Evolutionary conservation across 768 basidiomycete genomes (phyloP).

Genomic region (Pisolithus albus): DNA sequence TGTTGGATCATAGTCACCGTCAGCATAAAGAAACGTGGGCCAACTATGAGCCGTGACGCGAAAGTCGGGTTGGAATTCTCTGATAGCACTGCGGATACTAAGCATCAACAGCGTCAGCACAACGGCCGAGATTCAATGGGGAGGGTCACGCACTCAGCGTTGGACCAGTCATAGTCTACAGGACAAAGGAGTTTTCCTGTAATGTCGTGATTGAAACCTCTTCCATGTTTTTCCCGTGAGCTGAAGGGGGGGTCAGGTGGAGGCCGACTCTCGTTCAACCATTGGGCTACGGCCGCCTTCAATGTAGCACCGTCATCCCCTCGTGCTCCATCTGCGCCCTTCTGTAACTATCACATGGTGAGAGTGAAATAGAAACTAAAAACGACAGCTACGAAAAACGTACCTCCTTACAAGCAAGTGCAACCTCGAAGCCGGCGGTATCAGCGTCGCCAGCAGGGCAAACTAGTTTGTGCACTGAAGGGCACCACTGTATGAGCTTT

Average conservation of each 20-base stretch:
- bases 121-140: neutral
- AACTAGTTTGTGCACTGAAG: too few relatives aligned
- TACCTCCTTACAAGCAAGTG: too few relatives aligned
- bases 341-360: conserved; percentile 4
- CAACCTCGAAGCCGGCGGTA: too few relatives aligned
- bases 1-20: neutral
- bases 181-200: conserved; percentile 9
- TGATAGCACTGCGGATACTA: neutral
- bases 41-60: conserved; percentile 4
- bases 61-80: neutral
- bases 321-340: conserved; percentile 8
- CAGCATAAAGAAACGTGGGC: conserved; percentile 4
- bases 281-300: conserved; percentile 1
- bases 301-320: conserved; percentile 7
- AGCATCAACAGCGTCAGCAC: neutral
- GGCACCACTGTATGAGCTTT: too few relatives aligned
- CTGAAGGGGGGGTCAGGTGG: neutral
- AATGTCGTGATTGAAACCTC: conserved; percentile 4
- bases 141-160: neutral
- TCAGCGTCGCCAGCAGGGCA: too few relatives aligned
- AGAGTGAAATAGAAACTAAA: too few relatives aligned
- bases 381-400: too few relatives aligned
- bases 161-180: conserved; percentile 11
- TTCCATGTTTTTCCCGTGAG: neutral
- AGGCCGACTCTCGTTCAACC: conserved; percentile 5